Evolutionary conservation across 352 stramenopile genomes (phyloP).

Genomic region (Phytophthora vignae): DNA sequence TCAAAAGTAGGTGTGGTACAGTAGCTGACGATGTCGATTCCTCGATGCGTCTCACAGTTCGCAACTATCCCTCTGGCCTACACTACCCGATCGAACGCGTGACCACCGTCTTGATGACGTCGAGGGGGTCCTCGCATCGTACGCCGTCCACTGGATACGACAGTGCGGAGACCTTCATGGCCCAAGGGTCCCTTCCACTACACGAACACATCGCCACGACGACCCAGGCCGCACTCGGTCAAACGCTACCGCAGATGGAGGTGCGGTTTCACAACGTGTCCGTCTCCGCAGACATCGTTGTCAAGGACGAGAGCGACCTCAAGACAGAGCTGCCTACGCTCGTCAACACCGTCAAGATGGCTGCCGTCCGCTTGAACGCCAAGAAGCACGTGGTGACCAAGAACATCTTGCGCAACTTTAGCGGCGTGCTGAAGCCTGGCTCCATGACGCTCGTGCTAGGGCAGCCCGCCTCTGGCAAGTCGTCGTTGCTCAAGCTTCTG

Average conservation of each 20-base stretch:
- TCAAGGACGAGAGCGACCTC: conserved; percentile 23
- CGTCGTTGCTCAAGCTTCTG: conserved; percentile 45
- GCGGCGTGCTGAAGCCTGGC: conserved; percentile 30
- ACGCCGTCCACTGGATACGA: conserved; percentile 7
- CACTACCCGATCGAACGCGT: no score
- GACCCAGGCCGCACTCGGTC: conserved; percentile 23
- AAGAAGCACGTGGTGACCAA: conserved; percentile 52
- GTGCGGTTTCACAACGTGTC: conserved; percentile 44
- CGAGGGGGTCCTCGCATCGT: not conserved
- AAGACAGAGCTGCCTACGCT: conserved; percentile 36
- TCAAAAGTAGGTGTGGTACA: no score
- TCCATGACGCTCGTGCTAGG: conserved; percentile 38
- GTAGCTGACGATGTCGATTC: no score
- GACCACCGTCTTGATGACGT: not conserved
- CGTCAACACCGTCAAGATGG: conserved; percentile 25
- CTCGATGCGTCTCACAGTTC: no score
- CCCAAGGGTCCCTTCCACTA: conserved; percentile 15
- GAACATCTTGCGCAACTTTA: conserved; percentile 53
- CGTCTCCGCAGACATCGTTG: conserved; percentile 34
- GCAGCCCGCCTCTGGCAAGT: conserved; percentile 47
- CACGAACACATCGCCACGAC: conserved; percentile 27
- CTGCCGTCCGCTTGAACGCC: conserved; percentile 14
- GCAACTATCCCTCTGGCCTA: no score
- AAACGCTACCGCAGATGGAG: conserved; percentile 39
- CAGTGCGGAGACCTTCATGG: conserved; percentile 18